Percentiles rank a stretch among this genome's conserved stretches.
Conservation (phyloP, 2,329 filamentous ascomycete genomes). For the Mariannaea sp. region DNA sequence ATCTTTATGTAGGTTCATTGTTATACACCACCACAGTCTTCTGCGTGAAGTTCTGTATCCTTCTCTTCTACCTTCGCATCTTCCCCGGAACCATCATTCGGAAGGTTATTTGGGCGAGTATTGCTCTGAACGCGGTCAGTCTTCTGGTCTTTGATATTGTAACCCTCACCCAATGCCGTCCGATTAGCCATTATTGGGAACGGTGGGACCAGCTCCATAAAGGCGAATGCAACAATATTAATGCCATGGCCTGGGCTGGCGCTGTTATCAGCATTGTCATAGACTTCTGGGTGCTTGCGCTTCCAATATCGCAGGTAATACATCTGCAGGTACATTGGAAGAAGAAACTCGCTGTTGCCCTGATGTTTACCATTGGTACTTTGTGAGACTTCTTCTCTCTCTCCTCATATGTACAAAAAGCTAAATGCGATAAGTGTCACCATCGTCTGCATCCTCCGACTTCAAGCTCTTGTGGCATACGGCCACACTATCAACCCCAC, state of each 20-base stretch:
- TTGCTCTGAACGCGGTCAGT: background rate
- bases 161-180: constrained; percentile 44
- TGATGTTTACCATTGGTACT: constrained; percentile 57
- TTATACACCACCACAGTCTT: constrained; percentile 3
- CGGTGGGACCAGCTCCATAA: constrained; percentile 53
- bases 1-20: background rate
- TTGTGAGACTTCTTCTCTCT: constrained; percentile 42
- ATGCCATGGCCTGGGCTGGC: constrained; percentile 55
- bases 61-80: constrained; percentile 10
- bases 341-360: constrained; percentile 52
- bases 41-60: background rate
- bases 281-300: constrained; percentile 56
- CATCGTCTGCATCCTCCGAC: constrained; percentile 45
- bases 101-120: background rate
- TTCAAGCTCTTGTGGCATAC: constrained; percentile 41
- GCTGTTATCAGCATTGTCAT: constrained; percentile 57
- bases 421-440: constrained; percentile 39
- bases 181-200: constrained; percentile 58
- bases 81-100: background rate
- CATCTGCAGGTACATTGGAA: constrained; percentile 51
- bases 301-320: constrained; percentile 54
- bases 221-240: constrained; percentile 56
- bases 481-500: constrained; percentile 40
- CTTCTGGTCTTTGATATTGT: constrained; percentile 26
- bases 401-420: background rate